Percentiles rank a stretch among this genome's conserved stretches.
Evolutionary conservation across 352 stramenopile genomes (phyloP).

Genomic region (Hyaloperonospora arabidopsidis): DNA sequence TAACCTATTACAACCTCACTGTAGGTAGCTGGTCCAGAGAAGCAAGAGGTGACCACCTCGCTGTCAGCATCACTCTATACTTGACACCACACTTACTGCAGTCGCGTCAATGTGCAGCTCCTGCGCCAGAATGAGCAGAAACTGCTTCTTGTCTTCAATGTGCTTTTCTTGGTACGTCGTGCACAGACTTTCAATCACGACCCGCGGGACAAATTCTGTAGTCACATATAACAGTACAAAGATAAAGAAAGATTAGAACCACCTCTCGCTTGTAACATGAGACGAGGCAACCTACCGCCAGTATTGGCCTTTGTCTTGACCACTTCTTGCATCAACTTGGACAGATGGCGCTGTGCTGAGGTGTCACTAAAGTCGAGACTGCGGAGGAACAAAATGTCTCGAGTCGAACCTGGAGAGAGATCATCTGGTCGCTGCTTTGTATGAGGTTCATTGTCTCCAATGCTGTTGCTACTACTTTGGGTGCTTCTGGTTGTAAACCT

Average conservation of each 20-base stretch:
- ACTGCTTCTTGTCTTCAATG: conserved; percentile 77
- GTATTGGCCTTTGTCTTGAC: conserved; percentile 61
- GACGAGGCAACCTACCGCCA: conserved; percentile 31
- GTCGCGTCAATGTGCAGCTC: conserved; percentile 62
- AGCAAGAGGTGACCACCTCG: neutral
- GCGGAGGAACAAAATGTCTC: conserved; percentile 43
- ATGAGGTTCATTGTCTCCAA: neutral
- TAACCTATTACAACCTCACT: too few species aligned
- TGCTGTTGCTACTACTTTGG: conserved; percentile 1
- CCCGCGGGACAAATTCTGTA: conserved; percentile 71
- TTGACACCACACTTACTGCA: conserved; percentile 25
- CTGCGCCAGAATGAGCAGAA: conserved; percentile 65
- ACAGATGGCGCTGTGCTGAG: conserved; percentile 39
- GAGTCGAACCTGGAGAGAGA: conserved; percentile 12
- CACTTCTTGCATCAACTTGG: conserved; percentile 60
- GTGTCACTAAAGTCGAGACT: conserved; percentile 38
- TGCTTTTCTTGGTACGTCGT: conserved; percentile 52
- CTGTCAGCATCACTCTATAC: neutral
- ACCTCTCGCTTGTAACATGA: neutral
- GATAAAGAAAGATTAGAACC: neutral
- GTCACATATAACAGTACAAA: neutral
- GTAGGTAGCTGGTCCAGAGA: neutral
- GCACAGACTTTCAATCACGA: conserved; percentile 64
- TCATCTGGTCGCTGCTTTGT: neutral
- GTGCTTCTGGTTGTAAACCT: too few species aligned